Evolutionary conservation across 129 eudicot species (phyloP).

Genomic region (Chrysanthemum seticuspe): DNA sequence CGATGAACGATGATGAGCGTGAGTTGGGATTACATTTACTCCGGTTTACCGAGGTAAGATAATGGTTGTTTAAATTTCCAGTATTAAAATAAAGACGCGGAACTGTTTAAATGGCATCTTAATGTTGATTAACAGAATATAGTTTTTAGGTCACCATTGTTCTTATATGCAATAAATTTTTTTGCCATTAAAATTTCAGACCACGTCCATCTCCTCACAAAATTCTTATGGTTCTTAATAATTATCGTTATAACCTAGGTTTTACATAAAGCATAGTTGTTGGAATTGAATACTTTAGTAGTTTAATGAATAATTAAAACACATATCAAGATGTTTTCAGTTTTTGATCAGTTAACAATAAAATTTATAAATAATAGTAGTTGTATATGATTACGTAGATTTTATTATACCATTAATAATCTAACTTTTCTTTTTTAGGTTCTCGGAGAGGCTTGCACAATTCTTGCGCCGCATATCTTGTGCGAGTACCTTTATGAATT

Average conservation of each 20-base stretch:
- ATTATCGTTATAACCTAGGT: background rate
- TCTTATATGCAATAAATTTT: too few species aligned
- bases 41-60: too few species aligned
- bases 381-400: too few species aligned
- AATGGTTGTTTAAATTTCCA: too few species aligned
- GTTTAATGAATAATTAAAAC: too few species aligned
- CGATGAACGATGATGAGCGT: background rate
- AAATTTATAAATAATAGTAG: too few species aligned
- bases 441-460: background rate
- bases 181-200: background rate
- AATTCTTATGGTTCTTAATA: background rate
- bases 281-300: background rate
- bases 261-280: background rate
- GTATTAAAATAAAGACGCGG: background rate
- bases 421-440: background rate
- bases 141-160: too few species aligned
- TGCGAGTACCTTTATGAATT: background rate
- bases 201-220: background rate
- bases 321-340: background rate
- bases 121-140: background rate
- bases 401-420: too few species aligned
- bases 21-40: too few species aligned
- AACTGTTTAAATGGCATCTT: background rate
- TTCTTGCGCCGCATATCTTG: too few species aligned
- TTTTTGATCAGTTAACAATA: too few species aligned